Base-by-base conservation (phyloP, 1,284 basidiomycete genomes). In the Peniophora sp. region DNA sequence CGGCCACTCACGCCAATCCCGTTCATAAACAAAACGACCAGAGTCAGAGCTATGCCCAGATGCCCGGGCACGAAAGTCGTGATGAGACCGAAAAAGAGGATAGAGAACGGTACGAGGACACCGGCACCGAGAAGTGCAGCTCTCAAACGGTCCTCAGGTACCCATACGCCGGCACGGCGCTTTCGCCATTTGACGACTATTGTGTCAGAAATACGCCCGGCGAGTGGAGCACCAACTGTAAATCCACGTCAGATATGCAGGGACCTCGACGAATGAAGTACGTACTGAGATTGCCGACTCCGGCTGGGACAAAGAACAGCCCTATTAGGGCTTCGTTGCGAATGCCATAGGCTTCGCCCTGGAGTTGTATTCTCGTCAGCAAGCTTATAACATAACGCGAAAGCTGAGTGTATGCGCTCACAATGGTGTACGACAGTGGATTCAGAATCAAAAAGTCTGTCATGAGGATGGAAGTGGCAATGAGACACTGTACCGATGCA, bases 301-400 rank as follows among this genome's bases (percentile, higher is more conserved):
- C 84, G 3, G 65, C 69, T 0, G 80, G 76, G 14, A 85, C 67
- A 64, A 82, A 85, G 53, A 82, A 73, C 1, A 72, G 70, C 3
- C 85, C 84, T 14, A 84, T 67, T 20, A 84, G 47, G 0, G 77
- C 81, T 50, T 77, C 72, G 60, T 81, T 83, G 8, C 63, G 62
- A 49, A 89, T 81, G 50, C 72, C 65, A 61, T 85, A 89, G 23
- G 73, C 71, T 1, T 67, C 69, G 38, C 78, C 78, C 79, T 84
- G 36, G 19, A 10, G 34, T n/a, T 10, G 10, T 36, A 36, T 10
- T 36, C 34, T 36, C 10, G 34, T 36, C 34, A 36, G 34, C 34
- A 36, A n/a, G n/a, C n/a, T n/a, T n/a, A n/a, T n/a, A n/a, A n/a
- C n/a, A n/a, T n/a, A n/a, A n/a, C n/a, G n/a, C n/a, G n/a, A n/a